phyloP scores from a whole-genome alignment of 164 flowering plant genomes.

The Vitis rotundifolia region DNA sequence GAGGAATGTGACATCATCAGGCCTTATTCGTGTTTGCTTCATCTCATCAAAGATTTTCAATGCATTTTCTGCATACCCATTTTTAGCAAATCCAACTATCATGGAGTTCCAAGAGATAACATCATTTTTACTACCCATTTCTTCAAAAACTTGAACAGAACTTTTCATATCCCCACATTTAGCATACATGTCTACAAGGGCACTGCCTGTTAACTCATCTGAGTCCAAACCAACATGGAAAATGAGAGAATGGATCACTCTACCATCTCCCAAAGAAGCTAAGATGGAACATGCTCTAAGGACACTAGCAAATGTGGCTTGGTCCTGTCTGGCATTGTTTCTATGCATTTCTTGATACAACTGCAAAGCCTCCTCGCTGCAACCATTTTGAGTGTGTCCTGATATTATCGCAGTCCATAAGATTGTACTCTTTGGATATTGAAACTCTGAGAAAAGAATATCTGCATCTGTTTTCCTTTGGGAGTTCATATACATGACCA shows the following conservation, averaged over 20 bases:
- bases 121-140: constrained; percentile 51
- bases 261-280: constrained; percentile 66
- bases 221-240: constrained; percentile 55
- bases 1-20: constrained; percentile 85
- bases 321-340: constrained; percentile 57
- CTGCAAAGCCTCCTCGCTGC: constrained; percentile 51
- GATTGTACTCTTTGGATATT: constrained; percentile 46
- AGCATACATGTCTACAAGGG: constrained; percentile 90
- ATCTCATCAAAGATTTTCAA: constrained; percentile 55
- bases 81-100: constrained; percentile 84
- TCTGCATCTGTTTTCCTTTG: constrained; percentile 46
- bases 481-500: constrained; percentile 69
- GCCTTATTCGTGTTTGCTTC: constrained; percentile 42
- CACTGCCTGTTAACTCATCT: constrained; percentile 66
- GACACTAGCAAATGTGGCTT: constrained; percentile 78
- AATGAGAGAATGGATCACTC: constrained; percentile 61
- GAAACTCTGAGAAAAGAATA: constrained; percentile 61
- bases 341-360: constrained; percentile 61
- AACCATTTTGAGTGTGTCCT: constrained; percentile 64
- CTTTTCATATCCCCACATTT: constrained; percentile 84
- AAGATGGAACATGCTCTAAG: constrained; percentile 70
- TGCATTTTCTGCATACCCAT: constrained; percentile 78
- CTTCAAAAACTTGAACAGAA: constrained; percentile 63
- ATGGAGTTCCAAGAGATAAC: constrained; percentile 87
- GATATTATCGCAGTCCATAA: constrained; percentile 88